Conservation (phyloP, 2,329 filamentous ascomycete species). For the Sporothrix luriei region DNA sequence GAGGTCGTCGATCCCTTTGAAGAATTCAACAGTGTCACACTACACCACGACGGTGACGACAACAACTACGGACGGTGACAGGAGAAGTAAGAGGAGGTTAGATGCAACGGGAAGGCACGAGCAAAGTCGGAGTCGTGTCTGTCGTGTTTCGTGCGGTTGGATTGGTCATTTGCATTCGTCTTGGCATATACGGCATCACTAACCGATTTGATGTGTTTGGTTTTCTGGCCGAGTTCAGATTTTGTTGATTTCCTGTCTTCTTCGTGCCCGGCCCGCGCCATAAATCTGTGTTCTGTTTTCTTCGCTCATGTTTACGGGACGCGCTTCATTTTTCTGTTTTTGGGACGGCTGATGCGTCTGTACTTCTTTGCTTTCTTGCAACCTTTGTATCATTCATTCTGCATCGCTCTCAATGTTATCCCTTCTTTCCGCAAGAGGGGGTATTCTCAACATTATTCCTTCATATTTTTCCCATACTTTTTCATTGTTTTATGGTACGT, state of each 20-base stretch:
- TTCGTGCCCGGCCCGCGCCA: background rate
- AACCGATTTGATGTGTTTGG: background rate
- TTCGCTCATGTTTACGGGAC: conserved; percentile 9
- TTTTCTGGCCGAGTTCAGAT: background rate
- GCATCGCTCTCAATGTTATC: background rate
- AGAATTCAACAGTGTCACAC: conserved; percentile 96
- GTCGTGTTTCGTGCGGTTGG: background rate
- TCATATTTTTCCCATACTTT: background rate
- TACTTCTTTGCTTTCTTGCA: background rate
- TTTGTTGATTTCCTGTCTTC: background rate
- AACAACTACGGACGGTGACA: conserved; percentile 39
- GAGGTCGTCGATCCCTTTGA: conserved; percentile 87
- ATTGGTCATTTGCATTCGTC: background rate
- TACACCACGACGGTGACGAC: conserved; percentile 92
- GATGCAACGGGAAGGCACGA: background rate
- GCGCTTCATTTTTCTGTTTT: background rate
- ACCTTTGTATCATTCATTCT: conserved; percentile 1
- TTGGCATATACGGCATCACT: conserved; percentile 28
- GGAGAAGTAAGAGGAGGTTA: background rate
- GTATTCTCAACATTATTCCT: background rate
- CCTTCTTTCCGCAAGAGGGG: too few relatives aligned
- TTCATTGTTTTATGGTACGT: background rate
- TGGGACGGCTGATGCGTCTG: conserved; percentile 10
- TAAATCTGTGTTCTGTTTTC: background rate
- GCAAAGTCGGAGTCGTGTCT: too few relatives aligned